Conservation (phyloP, 129 eudicot genomes). For the Flaveria bidentis region DNA sequence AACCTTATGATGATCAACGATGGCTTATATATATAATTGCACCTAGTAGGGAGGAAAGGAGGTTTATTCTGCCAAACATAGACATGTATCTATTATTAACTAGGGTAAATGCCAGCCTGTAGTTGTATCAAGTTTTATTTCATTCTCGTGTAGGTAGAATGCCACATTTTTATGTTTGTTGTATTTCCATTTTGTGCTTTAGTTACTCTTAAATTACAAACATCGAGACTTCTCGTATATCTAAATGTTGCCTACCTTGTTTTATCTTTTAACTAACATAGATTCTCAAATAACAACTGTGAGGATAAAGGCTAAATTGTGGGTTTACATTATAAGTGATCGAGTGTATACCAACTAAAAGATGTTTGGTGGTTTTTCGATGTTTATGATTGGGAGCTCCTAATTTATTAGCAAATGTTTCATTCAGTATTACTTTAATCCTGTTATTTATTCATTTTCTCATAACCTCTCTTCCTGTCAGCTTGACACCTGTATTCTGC, state of each 20-base stretch:
- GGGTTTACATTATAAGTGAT: slow-evolving; percentile 2
- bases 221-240: slow-evolving; percentile 1
- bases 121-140: neutral
- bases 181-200: slow-evolving; percentile 9
- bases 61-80: neutral
- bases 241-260: neutral
- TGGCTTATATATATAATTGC: neutral
- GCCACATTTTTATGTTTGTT: neutral
- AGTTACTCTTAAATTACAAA: neutral
- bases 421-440: neutral
- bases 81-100: neutral
- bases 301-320: neutral
- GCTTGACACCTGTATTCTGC: slow-evolving; percentile 21
- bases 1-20: neutral
- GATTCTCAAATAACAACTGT: slow-evolving; percentile 7
- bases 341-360: slow-evolving; percentile 5
- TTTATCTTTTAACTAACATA: neutral
- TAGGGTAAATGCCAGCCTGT: neutral
- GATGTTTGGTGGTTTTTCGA: neutral
- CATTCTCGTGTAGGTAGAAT: neutral
- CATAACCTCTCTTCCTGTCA: slow-evolving; percentile 1
- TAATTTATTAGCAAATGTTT: neutral
- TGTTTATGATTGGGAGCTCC: neutral
- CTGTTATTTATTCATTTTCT: neutral
- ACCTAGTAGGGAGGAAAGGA: neutral